A percentile compares a stretch with the other conserved stretches of the same genome.
phyloP scores from a whole-genome alignment of 2,329 filamentous ascomycete genomes.

The Penicillium griseofulvum region DNA sequence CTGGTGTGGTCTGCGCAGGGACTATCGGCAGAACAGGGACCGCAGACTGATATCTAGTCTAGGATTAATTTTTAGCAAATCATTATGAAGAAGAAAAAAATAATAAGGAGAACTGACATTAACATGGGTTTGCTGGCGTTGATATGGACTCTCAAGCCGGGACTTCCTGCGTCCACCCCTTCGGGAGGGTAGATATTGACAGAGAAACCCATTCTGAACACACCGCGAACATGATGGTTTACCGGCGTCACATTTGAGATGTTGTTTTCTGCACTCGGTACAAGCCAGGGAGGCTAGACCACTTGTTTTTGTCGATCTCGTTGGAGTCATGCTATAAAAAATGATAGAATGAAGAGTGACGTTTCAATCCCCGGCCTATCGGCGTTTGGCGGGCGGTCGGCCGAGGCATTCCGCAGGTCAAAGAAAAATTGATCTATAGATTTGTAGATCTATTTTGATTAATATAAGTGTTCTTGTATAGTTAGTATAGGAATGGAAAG shows the following conservation, averaged over 20 bases:
- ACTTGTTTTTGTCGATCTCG: slow-evolving; percentile 24
- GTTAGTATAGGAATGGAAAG: no score
- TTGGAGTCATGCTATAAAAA: slow-evolving; percentile 15
- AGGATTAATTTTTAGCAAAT: not conserved
- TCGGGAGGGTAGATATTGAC: slow-evolving; percentile 69
- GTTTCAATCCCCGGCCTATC: slow-evolving; percentile 5
- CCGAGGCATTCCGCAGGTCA: not conserved
- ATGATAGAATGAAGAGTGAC: not conserved
- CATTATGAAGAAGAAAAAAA: not conserved
- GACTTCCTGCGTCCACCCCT: slow-evolving; percentile 53
- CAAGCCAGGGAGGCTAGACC: slow-evolving; percentile 42
- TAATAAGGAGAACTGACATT: slow-evolving; percentile 8
- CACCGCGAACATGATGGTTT: slow-evolving; percentile 66
- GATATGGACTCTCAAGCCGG: slow-evolving; percentile 20
- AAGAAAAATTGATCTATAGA: not conserved
- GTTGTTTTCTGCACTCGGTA: slow-evolving; percentile 53
- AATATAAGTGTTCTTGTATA: not conserved
- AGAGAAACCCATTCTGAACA: slow-evolving; percentile 55
- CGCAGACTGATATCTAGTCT: slow-evolving; percentile 9
- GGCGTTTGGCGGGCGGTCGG: slow-evolving; percentile 2
- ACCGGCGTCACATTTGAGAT: slow-evolving; percentile 70
- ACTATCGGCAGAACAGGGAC: slow-evolving; percentile 8
- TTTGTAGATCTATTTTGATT: not conserved
- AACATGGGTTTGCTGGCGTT: slow-evolving; percentile 9
- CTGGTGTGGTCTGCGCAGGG: slow-evolving; percentile 15